These are phyloP conservation scores for Hanseniaspora uvarum DNA, from an alignment of 1,139 yeast species.

Conservation along the genomic window DNA sequence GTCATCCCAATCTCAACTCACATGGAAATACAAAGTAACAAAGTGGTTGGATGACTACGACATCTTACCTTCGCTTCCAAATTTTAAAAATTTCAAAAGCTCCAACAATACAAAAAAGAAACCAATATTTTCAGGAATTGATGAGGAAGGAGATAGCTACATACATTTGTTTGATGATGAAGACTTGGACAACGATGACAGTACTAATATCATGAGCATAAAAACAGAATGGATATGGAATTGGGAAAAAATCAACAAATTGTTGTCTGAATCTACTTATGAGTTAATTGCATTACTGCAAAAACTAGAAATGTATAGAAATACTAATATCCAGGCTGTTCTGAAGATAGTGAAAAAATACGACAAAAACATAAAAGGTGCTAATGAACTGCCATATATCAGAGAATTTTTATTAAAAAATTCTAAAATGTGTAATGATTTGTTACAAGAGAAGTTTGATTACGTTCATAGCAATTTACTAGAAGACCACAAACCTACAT, in stretches of 20 bases:
- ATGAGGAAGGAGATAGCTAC: background rate
- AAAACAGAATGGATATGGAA: slow-evolving; percentile 22
- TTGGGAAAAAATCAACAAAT: slow-evolving; percentile 42
- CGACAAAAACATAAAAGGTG: slow-evolving; percentile 48
- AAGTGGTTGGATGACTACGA: slow-evolving; percentile 24
- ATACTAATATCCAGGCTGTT: slow-evolving; percentile 75
- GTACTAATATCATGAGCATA: slow-evolving; percentile 25
- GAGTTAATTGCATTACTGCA: slow-evolving; percentile 77
- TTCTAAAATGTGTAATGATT: slow-evolving; percentile 13
- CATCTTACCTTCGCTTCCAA: slow-evolving; percentile 29
- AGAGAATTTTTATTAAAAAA: slow-evolving; percentile 34
- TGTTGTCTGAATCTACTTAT: slow-evolving; percentile 63
- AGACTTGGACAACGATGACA: slow-evolving; percentile 6
- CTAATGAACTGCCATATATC: slow-evolving; percentile 40
- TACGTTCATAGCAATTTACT: slow-evolving; percentile 30
- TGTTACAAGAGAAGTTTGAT: slow-evolving; percentile 26
- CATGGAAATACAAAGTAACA: slow-evolving; percentile 15
- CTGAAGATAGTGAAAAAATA: slow-evolving; percentile 81
- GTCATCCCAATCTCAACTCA: background rate
- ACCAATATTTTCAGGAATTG: background rate
- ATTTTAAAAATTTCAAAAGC: slow-evolving; percentile 12
- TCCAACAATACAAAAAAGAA: background rate
- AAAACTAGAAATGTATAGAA: slow-evolving; percentile 62
- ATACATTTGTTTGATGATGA: slow-evolving; percentile 6
- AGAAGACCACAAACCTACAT: slow-evolving; percentile 62